Percentiles rank a stretch among this genome's conserved stretches.
Evolutionary conservation across 176 grass and related monocot genomes (phyloP).

Genomic region (Sorghum bicolor): DNA sequence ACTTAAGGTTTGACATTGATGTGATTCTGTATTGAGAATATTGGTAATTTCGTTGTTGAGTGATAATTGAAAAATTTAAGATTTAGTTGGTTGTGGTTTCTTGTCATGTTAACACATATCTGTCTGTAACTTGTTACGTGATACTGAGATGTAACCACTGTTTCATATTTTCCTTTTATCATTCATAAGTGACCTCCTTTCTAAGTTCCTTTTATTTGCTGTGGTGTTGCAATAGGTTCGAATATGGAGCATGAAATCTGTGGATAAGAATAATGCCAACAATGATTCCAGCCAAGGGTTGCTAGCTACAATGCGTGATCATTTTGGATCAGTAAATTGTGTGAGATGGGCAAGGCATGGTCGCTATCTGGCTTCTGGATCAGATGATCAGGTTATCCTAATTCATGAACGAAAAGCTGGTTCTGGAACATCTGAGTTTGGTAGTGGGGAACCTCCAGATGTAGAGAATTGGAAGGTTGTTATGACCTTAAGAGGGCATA

Average conservation of each 20-base stretch:
- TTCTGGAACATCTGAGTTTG: slow-evolving; percentile 90
- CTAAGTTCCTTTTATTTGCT: background rate
- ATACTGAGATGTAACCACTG: background rate
- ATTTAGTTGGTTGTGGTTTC: background rate
- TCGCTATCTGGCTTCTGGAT: slow-evolving; percentile 87
- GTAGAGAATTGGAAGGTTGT: slow-evolving; percentile 97
- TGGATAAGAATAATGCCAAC: slow-evolving; percentile 39
- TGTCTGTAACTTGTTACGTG: background rate
- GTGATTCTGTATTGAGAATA: background rate
- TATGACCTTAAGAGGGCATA: slow-evolving; percentile 96
- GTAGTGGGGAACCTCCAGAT: slow-evolving; percentile 91
- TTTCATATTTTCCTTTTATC: background rate
- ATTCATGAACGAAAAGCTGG: slow-evolving; percentile 96
- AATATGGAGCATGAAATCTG: slow-evolving; percentile 98
- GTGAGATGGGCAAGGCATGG: slow-evolving; percentile 96
- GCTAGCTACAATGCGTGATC: slow-evolving; percentile 80
- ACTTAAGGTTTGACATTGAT: background rate
- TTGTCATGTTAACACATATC: background rate
- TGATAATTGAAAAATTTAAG: background rate
- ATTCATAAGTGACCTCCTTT: background rate
- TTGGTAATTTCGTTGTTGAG: background rate
- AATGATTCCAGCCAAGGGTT: slow-evolving; percentile 60
- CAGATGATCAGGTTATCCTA: slow-evolving; percentile 94
- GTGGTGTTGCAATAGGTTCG: slow-evolving; percentile 49
- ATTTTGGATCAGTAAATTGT: slow-evolving; percentile 98